Conservation (phyloP, 208 protist species). For the Leishmania tropica region DNA sequence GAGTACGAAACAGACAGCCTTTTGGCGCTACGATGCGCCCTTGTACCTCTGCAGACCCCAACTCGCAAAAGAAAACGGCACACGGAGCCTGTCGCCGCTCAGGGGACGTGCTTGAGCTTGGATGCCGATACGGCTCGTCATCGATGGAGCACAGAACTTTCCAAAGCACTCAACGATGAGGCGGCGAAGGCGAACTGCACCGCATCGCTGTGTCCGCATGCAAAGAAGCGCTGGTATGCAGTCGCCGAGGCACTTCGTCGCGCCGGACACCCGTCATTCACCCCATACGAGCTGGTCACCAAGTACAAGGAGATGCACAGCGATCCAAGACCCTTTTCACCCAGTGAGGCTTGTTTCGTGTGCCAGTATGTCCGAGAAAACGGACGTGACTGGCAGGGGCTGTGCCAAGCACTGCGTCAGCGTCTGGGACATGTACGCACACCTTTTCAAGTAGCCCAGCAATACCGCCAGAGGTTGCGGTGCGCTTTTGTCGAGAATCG, state of each 20-base stretch:
- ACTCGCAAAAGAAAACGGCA: conserved; percentile 6
- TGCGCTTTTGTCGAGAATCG: conserved; percentile 22
- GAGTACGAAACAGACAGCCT: conserved; percentile 20
- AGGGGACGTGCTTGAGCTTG: background rate
- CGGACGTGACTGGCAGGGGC: conserved; percentile 32
- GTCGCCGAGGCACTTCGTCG: conserved; percentile 6
- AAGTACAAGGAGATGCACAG: conserved; percentile 5
- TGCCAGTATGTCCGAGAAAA: conserved; percentile 10
- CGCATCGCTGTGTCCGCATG: background rate
- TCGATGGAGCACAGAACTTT: background rate
- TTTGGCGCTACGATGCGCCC: conserved; percentile 11
- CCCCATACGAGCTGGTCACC: conserved; percentile 11
- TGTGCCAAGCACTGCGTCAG: conserved; percentile 25
- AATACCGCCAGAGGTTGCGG: conserved; percentile 38
- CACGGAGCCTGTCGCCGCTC: background rate
- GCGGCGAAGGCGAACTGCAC: background rate
- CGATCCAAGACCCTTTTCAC: background rate
- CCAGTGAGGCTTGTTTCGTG: conserved; percentile 36
- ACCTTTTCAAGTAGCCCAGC: conserved; percentile 46
- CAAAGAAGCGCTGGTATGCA: conserved; percentile 4
- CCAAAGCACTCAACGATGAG: background rate
- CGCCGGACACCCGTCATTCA: conserved; percentile 2
- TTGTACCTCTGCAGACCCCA: background rate
- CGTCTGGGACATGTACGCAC: conserved; percentile 27
- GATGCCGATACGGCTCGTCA: background rate